Evolutionary conservation across 108 stramenopile species (phyloP), one percentile per base, ranked within the genome.

Genomic region (Skeletonema potamos): DNA sequence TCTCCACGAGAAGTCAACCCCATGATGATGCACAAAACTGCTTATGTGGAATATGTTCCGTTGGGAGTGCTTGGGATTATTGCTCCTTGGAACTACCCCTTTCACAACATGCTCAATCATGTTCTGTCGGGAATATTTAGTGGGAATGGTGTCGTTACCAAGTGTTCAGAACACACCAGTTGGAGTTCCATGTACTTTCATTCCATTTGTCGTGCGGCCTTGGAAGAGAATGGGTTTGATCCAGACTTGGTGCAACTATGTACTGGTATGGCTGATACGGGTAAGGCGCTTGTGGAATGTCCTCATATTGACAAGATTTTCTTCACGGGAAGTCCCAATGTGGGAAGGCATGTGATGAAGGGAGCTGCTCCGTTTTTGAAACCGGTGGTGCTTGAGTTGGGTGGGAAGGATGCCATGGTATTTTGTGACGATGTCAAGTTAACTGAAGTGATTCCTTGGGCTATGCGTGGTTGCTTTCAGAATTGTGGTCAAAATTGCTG

Each of bases 21-120:
- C 62, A 85, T 98, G 88, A 94, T 98, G 95, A 71, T 94, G 83
- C 93, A 97, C 84, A 99, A 99, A 83, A 83, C 70, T 12, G 97
- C 95, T 26, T 89, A 94, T 70, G 97, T 99, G 12, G 96, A 99
- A 72, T 99, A 96, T 76, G 93, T 95, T 13, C 99, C 99, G 0
- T 43, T 98, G 43, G 99, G 99, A 10, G 93, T 99, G 36, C 77
- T 99, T 41, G 98, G 96, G 0, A 89, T 97, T 54, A 98, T 99
- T 72, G 99, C 97, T 6, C 99, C 99, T 6, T 99, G 98, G 98
- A 99, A 99, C 69, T 99, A 99, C 82, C 98, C 98, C 26, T 98
- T 96, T 78, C 97, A 98, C 82, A 98, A 98, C 79, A 77, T 96
- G 86, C 79, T 97, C 44, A 99, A 99, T 84, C 99, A 97, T 80